Percentiles rank a stretch among this genome's conserved stretches.
These are phyloP conservation scores for Prosopis cineraria DNA, from an alignment of 306 rosid species.

Conservation along the genomic window DNA sequence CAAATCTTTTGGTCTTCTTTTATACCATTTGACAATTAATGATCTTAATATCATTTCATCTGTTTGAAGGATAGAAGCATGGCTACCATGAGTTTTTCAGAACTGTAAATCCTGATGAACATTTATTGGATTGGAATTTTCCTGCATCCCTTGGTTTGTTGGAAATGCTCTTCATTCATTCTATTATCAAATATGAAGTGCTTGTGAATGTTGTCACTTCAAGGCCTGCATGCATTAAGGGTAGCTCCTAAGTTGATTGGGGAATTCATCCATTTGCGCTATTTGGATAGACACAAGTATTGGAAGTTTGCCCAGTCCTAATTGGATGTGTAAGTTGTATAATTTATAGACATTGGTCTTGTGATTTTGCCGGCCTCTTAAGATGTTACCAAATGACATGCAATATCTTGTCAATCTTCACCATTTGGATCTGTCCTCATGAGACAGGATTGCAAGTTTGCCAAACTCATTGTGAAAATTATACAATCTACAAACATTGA, in stretches of 20 bases:
- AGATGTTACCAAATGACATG: background rate
- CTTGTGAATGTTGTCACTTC: slow-evolving; percentile 4
- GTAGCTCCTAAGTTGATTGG: background rate
- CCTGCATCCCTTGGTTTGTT: background rate
- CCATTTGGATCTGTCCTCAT: background rate
- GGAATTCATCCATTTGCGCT: background rate
- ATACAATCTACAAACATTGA: slow-evolving; percentile 22
- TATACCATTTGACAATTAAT: no score
- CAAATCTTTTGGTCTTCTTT: no score
- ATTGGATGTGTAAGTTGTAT: slow-evolving; percentile 1
- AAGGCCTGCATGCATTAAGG: fast-evolving
- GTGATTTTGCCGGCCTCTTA: fast-evolving
- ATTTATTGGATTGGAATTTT: background rate
- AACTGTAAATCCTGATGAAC: slow-evolving; percentile 8
- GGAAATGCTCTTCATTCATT: background rate
- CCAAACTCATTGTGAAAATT: no score
- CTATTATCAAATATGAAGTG: background rate
- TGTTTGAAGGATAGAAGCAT: no score
- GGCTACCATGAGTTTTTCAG: no score
- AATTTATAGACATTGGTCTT: slow-evolving; percentile 29
- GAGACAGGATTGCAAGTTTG: background rate
- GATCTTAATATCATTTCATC: no score
- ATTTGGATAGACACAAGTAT: background rate
- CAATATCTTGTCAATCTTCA: slow-evolving; percentile 1
- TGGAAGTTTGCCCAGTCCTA: background rate